Evolutionary conservation across 2,329 filamentous ascomycete genomes (phyloP).

Genomic region (Venturia effusa): DNA sequence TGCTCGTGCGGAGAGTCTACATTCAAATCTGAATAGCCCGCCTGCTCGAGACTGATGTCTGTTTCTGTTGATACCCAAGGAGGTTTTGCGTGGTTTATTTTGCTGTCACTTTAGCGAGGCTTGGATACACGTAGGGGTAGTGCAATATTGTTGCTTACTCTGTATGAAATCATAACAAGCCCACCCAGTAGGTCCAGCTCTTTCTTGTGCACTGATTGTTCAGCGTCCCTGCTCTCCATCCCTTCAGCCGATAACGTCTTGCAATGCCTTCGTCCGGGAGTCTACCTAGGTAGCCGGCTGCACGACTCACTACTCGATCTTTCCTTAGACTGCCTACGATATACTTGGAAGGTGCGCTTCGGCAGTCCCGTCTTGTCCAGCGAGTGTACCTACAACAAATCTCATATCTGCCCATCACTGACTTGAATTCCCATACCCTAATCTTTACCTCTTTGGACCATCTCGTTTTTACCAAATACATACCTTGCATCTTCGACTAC

Average conservation of each 20-base stretch:
- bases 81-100: not conserved
- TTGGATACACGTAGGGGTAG: not conserved
- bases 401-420: not conserved
- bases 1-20: slow-evolving; percentile 5
- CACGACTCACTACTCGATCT: too few species aligned
- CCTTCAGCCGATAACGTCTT: too few species aligned
- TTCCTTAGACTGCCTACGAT: too few species aligned
- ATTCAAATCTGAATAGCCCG: not conserved
- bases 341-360: not conserved
- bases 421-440: not conserved
- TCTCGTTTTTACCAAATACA: not conserved
- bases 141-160: not conserved
- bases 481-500: slow-evolving; percentile 19
- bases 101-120: not conserved
- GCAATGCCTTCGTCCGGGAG: too few species aligned
- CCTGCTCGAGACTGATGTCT: not conserved
- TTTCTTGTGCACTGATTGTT: too few species aligned
- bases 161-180: not conserved
- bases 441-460: not conserved
- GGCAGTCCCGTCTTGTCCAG: not conserved
- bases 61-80: not conserved
- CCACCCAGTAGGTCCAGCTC: not conserved
- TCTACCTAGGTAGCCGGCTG: too few species aligned
- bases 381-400: not conserved
- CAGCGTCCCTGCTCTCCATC: too few species aligned